phyloP scores from a whole-genome alignment of 2,329 filamentous ascomycete species.

The Aspergillus udagawae region DNA sequence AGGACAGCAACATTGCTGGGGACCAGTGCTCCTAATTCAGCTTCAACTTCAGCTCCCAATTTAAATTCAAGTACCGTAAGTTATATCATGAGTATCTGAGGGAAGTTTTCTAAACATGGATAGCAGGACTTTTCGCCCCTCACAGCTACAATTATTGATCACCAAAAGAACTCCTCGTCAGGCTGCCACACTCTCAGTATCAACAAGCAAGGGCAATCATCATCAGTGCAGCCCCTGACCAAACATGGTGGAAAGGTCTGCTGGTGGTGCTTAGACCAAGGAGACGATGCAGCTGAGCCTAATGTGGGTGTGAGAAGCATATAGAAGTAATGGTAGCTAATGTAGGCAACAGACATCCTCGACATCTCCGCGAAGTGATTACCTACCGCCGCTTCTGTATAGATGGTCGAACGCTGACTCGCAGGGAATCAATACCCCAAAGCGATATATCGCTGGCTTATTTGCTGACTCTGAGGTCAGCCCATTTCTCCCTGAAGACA shows the following conservation, averaged over 20 bases:
- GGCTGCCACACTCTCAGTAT: background rate
- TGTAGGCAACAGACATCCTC: background rate
- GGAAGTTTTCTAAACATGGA: background rate
- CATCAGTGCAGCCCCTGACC: background rate
- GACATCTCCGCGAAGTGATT: background rate
- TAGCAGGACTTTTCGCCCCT: background rate
- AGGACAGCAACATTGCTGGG: background rate
- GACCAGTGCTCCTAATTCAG: background rate
- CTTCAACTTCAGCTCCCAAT: background rate
- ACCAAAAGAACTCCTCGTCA: background rate
- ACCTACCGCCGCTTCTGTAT: conserved; percentile 29
- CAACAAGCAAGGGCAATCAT: background rate
- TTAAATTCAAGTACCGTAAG: background rate
- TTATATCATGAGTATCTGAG: background rate
- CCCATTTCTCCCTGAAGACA: conserved; percentile 11
- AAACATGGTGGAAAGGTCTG: conserved; percentile 16
- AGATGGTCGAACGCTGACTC: conserved; percentile 31
- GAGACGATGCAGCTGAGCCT: background rate
- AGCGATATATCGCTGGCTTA: conserved; percentile 21
- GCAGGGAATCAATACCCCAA: conserved; percentile 26
- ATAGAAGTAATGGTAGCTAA: background rate
- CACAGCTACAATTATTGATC: background rate
- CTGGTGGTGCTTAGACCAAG: conserved; percentile 20
- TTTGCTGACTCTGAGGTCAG: conserved; percentile 14
- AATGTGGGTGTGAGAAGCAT: background rate